Conservation (phyloP, 2,329 filamentous ascomycete genomes). For the Aspergillus sp. region DNA sequence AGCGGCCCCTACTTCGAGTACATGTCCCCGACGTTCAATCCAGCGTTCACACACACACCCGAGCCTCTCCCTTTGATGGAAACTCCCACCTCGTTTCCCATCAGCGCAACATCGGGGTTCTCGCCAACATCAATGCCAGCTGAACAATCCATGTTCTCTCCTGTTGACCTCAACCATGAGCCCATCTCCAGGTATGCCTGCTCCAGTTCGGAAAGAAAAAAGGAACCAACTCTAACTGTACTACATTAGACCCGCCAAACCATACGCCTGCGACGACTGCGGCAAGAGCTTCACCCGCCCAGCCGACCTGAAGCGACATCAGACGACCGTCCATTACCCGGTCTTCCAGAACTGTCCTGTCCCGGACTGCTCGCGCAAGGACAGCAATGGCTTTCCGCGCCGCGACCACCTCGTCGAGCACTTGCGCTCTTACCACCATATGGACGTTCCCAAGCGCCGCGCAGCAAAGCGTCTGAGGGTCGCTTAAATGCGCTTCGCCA, state of each 20-base stretch:
- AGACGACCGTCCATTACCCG: conserved; percentile 47
- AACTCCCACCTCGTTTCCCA: conserved; percentile 10
- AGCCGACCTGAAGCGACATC: conserved; percentile 52
- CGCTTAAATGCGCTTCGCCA: conserved; percentile 9
- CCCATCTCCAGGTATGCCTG: conserved; percentile 25
- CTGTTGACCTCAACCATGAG: conserved; percentile 18
- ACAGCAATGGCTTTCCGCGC: conserved; percentile 53
- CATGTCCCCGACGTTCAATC: conserved; percentile 7
- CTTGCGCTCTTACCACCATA: conserved; percentile 55
- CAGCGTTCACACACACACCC: conserved; percentile 14
- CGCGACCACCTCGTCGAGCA: conserved; percentile 61
- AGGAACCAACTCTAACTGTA: background rate
- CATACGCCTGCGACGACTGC: conserved; percentile 35
- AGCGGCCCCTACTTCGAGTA: conserved; percentile 10
- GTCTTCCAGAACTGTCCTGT: conserved; percentile 46
- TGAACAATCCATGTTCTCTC: conserved; percentile 12
- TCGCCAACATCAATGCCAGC: conserved; percentile 8
- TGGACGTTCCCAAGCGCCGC: conserved; percentile 44
- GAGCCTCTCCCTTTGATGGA: conserved; percentile 13
- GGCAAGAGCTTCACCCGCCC: conserved; percentile 46
- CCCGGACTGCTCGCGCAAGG: conserved; percentile 47
- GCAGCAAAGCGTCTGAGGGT: conserved; percentile 29
- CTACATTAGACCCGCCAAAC: conserved; percentile 27
- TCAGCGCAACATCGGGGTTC: conserved; percentile 10
- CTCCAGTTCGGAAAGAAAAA: background rate